A percentile compares a stretch with the other conserved stretches of the same genome.
Conservation (phyloP, 2,329 filamentous ascomycete species). For the Pyrenochaeta sp. region DNA sequence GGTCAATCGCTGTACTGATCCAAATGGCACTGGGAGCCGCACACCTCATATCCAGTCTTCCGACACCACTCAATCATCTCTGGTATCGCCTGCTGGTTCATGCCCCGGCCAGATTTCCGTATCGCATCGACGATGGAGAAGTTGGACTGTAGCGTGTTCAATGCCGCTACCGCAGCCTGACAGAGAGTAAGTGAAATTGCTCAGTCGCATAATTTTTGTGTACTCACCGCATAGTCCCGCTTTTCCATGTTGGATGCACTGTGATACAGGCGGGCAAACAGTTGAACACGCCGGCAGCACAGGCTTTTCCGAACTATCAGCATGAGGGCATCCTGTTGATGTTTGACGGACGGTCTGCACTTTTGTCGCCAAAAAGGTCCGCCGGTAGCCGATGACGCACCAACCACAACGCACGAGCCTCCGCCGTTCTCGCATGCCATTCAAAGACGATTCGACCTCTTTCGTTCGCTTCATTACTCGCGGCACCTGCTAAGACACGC, state of each 20-base stretch:
- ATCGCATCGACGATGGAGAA: constrained; percentile 79
- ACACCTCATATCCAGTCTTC: constrained; percentile 77
- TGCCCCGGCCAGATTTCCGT: constrained; percentile 73
- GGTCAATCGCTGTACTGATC: constrained; percentile 10
- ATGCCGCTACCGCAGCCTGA: constrained; percentile 74
- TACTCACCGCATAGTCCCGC: constrained; percentile 47
- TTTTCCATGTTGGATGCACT: constrained; percentile 37
- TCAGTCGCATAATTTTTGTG: neutral
- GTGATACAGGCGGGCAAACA: constrained; percentile 24
- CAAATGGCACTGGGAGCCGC: constrained; percentile 42
- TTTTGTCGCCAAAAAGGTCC: constrained; percentile 23
- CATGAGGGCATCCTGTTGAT: constrained; percentile 42
- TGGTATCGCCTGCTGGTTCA: constrained; percentile 79
- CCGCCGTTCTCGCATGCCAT: constrained; percentile 10
- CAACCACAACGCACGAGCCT: constrained; percentile 17
- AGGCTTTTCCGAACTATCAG: constrained; percentile 33
- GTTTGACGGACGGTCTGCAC: constrained; percentile 5
- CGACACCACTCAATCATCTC: constrained; percentile 82
- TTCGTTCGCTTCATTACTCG: neutral
- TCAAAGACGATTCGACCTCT: constrained; percentile 5
- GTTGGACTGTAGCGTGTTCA: constrained; percentile 83
- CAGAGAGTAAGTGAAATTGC: neutral
- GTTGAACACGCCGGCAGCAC: constrained; percentile 18
- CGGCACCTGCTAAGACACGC: neutral
- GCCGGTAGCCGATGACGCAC: constrained; percentile 38